Conservation (phyloP, 192 early-diverging fungal species). For the Backusella tarrabulga region DNA sequence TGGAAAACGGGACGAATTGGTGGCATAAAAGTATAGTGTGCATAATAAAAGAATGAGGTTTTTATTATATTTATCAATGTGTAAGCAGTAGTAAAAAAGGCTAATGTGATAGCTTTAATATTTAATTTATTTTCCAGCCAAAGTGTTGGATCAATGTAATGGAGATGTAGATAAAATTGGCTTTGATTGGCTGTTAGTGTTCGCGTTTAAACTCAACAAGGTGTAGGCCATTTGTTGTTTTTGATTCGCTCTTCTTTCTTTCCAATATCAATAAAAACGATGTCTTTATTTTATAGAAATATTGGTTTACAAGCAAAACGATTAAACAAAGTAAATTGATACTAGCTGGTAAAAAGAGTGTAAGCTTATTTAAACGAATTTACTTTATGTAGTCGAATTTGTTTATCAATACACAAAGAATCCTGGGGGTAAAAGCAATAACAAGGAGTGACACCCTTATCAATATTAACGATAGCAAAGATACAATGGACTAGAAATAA, state of each 20-base stretch:
- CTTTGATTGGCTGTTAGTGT: too few species aligned
- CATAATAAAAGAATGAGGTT: too few species aligned
- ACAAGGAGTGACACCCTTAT: neutral
- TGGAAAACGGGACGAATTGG: too few species aligned
- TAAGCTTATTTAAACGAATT: neutral
- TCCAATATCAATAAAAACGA: neutral
- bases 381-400: neutral
- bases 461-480: neutral
- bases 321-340: neutral
- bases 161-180: too few species aligned
- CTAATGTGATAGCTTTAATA: too few species aligned
- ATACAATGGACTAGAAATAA: neutral
- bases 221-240: neutral
- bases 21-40: too few species aligned
- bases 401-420: neutral
- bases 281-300: constrained; percentile 1
- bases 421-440: neutral
- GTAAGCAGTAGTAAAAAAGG: too few species aligned
- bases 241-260: neutral
- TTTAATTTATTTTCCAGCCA: too few species aligned
- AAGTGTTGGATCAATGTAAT: too few species aligned
- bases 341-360: too few species aligned
- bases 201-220: neutral
- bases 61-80: too few species aligned
- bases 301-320: neutral